Percentiles rank a stretch among this genome's conserved stretches.
Conservation (phyloP, 805 yeast genomes). For the Sugiyamaella qingdaonensis region DNA sequence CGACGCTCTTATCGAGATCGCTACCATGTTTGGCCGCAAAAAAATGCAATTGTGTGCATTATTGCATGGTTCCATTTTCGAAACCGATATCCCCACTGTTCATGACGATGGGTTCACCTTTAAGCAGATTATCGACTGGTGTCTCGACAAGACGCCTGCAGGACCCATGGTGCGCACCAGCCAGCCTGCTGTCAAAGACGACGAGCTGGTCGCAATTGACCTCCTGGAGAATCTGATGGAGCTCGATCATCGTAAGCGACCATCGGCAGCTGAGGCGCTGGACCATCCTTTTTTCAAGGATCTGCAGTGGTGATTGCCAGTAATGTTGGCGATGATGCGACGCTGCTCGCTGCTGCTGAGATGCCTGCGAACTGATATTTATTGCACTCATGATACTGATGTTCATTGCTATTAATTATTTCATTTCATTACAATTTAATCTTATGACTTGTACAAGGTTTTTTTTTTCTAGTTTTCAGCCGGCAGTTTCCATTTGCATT, state of each 20-base stretch:
- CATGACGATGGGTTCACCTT: slow-evolving; percentile 40
- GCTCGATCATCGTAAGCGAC: slow-evolving; percentile 65
- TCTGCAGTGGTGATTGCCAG: background rate
- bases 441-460: no score
- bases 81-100: slow-evolving; percentile 53
- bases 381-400: background rate
- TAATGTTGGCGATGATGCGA: background rate
- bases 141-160: slow-evolving; percentile 6
- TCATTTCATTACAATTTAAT: no score
- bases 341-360: background rate
- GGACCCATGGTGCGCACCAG: background rate
- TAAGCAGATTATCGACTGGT: slow-evolving; percentile 39
- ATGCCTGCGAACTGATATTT: background rate
- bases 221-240: slow-evolving; percentile 51
- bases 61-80: slow-evolving; percentile 85
- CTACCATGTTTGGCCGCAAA: slow-evolving; percentile 71
- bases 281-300: slow-evolving; percentile 50
- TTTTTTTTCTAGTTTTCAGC: no score
- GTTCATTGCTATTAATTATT: no score
- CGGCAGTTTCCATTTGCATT: no score
- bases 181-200: background rate
- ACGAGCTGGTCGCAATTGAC: slow-evolving; percentile 29
- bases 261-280: slow-evolving; percentile 64
- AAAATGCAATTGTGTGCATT: slow-evolving; percentile 73
- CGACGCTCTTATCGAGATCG: slow-evolving; percentile 83